phyloP scores from a whole-genome alignment of 75 land plant genomes.

The Larix kaempferi region DNA sequence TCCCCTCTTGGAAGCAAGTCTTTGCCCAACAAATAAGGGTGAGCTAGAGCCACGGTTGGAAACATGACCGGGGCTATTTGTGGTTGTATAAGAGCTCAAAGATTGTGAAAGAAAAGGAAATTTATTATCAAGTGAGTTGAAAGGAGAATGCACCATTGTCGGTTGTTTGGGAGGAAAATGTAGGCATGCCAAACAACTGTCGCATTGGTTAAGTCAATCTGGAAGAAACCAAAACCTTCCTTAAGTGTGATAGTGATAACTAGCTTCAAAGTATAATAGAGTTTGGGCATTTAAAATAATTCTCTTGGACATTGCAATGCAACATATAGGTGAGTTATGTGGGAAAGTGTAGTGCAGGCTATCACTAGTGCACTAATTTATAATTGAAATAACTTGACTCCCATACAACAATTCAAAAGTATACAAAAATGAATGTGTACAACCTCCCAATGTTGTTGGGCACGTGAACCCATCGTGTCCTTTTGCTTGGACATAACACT shows the following conservation, averaged over 20 bases:
- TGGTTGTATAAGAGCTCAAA: neutral
- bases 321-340: neutral
- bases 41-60: no score
- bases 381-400: neutral
- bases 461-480: constrained; percentile 51
- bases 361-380: neutral
- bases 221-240: constrained; percentile 18
- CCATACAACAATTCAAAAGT: no score
- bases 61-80: no score
- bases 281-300: neutral
- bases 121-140: constrained; percentile 47
- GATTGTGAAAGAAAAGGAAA: constrained; percentile 11
- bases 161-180: constrained; percentile 25
- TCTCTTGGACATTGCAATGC: neutral
- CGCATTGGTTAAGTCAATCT: constrained; percentile 32
- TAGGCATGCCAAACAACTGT: constrained; percentile 62
- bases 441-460: constrained; percentile 81
- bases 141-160: constrained; percentile 18
- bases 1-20: no score
- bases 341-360: neutral
- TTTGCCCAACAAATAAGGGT: no score
- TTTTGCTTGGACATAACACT: constrained; percentile 54
- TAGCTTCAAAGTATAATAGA: neutral
- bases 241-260: neutral
- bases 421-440: neutral